Evolutionary conservation across 495 filamentous ascomycete species (phyloP), one percentile per base, ranked within the genome.

Genomic region (Aspergillus avenaceus): DNA sequence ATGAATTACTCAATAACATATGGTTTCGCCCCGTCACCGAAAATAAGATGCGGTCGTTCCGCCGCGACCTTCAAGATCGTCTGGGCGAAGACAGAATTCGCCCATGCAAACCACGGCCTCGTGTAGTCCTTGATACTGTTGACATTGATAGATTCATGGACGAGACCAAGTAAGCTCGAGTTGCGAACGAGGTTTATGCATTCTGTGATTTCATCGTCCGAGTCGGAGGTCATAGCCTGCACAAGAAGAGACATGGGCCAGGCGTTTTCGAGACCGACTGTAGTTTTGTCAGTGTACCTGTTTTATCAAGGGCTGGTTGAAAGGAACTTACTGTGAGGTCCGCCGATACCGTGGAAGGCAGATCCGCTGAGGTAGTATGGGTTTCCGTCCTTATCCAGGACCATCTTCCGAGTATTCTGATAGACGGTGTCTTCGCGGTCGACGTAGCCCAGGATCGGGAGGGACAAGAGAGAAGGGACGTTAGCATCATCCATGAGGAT

Each of bases 401-500:
- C 71, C 93, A 97, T 97, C 62, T 82, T 86, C 55, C 93, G 79
- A 1, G 95, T 99, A 63, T 96, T 97, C 58, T 84, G 74, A 61
- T 99, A 99, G 0, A 84, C 82, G 29, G 71, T 57, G 42, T 99
- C 82, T 31, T 78, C 64, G 8, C 56, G 59, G 12, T 78, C 68
- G 7, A 96, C 71, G 64, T 96, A 99, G 14, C 92, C 93, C 57
- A 97, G 78, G 19, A 91, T 72, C 2, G 93, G 93, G 9, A 99
- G 75, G 16, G 91, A 84, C 1, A 99, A 75, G 8, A 99, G 70
- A 0, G 90, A 96, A 1, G 93, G 93, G 29, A 97, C 80, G 56
- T 99, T 99, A 11, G 93, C 93, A 63, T 99, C 93, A 56, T 99
- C 93, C 93, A 98, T 97, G 25, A 98, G 66, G 43, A 96, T 87